These are phyloP conservation scores for Boletus holoroseus DNA, from an alignment of 1,284 basidiomycete genomes.

Conservation along the genomic window DNA sequence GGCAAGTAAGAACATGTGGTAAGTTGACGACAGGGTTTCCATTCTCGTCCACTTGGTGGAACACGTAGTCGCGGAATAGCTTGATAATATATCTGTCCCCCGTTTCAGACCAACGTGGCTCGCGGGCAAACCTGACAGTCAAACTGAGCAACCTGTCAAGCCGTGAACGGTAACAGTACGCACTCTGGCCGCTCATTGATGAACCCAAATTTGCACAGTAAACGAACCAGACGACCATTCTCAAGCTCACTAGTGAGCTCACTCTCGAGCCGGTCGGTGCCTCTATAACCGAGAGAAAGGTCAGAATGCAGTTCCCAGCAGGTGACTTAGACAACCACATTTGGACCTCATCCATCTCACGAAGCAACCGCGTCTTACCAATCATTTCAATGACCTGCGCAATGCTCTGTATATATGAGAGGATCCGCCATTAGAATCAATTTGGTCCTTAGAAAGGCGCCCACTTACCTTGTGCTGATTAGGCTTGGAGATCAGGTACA, in stretches of 20 bases:
- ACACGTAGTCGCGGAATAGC: slow-evolving; percentile 97
- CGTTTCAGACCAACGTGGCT: slow-evolving; percentile 95
- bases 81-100: slow-evolving; percentile 98
- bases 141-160: slow-evolving; percentile 1
- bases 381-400: slow-evolving; percentile 79
- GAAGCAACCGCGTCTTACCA: slow-evolving; percentile 58
- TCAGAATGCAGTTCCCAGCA: background rate
- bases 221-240: slow-evolving; percentile 88
- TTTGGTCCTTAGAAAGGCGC: background rate
- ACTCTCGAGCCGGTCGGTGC: slow-evolving; percentile 77
- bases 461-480: slow-evolving; percentile 50
- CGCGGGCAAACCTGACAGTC: slow-evolving; percentile 78
- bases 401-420: slow-evolving; percentile 50
- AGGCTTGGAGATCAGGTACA: slow-evolving; percentile 77
- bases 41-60: slow-evolving; percentile 92
- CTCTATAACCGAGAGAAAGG: slow-evolving; percentile 39
- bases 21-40: slow-evolving; percentile 89
- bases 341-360: slow-evolving; percentile 81
- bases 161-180: slow-evolving; percentile 29
- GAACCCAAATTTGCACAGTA: slow-evolving; percentile 93
- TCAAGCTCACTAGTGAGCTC: slow-evolving; percentile 91
- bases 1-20: slow-evolving; percentile 82
- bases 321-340: slow-evolving; percentile 44
- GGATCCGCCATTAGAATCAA: slow-evolving; percentile 1
- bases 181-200: slow-evolving; percentile 98